A percentile compares a stretch with the other conserved stretches of the same genome.
phyloP scores from a whole-genome alignment of 192 early-diverging fungal species.

The Podila clonocystis region DNA sequence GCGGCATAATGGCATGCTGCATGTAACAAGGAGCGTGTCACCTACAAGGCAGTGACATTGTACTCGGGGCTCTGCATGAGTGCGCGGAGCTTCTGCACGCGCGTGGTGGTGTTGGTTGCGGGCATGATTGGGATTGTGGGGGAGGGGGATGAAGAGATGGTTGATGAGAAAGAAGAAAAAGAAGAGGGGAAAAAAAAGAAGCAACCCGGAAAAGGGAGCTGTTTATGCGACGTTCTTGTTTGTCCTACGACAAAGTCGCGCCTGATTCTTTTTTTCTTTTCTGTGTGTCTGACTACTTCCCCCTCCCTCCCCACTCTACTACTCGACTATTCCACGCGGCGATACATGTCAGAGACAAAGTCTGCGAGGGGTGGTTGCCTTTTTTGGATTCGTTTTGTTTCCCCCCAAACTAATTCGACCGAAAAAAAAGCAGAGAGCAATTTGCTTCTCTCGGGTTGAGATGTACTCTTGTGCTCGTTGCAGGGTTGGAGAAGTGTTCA shows the following conservation, averaged over 20 bases:
- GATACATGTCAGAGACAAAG: no score
- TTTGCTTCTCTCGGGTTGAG: no score
- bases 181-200: not conserved
- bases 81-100: slow-evolving; percentile 67
- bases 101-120: slow-evolving; percentile 59
- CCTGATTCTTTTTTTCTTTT: no score
- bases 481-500: no score
- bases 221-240: not conserved
- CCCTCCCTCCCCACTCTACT: no score
- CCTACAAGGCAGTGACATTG: slow-evolving; percentile 66
- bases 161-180: slow-evolving; percentile 1
- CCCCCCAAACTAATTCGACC: no score
- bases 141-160: not conserved
- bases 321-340: no score
- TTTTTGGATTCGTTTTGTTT: not conserved
- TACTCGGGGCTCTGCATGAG: slow-evolving; percentile 63
- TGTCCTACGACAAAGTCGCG: not conserved
- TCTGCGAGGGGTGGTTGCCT: not conserved
- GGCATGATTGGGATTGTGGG: slow-evolving; percentile 11
- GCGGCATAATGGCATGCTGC: not conserved
- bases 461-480: no score
- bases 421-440: no score
- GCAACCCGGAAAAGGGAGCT: not conserved
- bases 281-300: no score
- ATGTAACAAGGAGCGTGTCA: not conserved